Base-by-base conservation (phyloP, 1,139 yeast genomes). In the Candida mesenterica region DNA sequence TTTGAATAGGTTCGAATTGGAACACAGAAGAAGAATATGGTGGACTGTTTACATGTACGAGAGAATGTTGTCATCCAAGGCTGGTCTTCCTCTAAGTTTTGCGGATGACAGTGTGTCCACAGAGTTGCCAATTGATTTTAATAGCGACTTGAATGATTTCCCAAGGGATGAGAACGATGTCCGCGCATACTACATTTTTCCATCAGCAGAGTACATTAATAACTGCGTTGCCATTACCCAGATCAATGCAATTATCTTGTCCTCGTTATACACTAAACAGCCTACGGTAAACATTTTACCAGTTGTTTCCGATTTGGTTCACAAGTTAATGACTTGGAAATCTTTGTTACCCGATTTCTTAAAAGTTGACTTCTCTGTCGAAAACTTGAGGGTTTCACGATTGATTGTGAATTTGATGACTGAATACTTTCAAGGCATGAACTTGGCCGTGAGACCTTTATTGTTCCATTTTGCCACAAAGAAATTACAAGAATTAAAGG, bases 31-130 rank as follows among this genome's bases (percentile, higher is more conserved):
- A 52, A 65, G 96, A 46, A 62, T 87, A 15, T 87, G 95, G 92
- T 87, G 96, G 96, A 85, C 95, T 0, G 90, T 86, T 8, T 86
- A 85, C 58, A 85, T 85, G 86, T 82, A 82, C 52, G 96, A 87
- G 60, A 62, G 95, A 55, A 86, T 86, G 88, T 62, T 86, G 30
- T 81, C 89, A 14, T 82, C 94, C 9, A 87, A 87, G 51, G 90
- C 92, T 1, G 96, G 96, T 0, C 63, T 86, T 25, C 95, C 96
- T 0, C 59, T 85, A 30, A 79, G 90, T 37, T 72, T 86, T 44
- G 79, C 87, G 1, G 95, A 86, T 53, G 86, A 82, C 46, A 82
- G 86, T 44, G 84, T 86, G 14, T 77, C 86, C 1, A 80, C 94
- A 0, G 89, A 78, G 40, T 62, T 85, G 15, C 95, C 95, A 0